A percentile compares a stretch with the other conserved stretches of the same genome.
Conservation (phyloP, 2,329 filamentous ascomycete species). For the Talaromyces atroroseus region DNA sequence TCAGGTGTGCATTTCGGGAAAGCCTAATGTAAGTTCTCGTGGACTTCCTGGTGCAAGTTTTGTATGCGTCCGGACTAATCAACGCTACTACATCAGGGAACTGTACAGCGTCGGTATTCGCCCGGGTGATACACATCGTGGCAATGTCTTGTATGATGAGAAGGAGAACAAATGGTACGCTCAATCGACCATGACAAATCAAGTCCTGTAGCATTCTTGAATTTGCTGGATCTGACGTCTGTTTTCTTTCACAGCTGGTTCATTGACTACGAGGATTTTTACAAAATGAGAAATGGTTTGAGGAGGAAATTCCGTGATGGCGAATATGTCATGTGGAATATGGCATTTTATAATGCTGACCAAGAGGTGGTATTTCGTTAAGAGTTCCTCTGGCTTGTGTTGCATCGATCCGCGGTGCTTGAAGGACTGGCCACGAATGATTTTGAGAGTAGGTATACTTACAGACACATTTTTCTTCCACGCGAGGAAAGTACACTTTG, state of each 20-base stretch:
- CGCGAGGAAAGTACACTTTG: too few species aligned
- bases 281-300: not conserved
- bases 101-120: not conserved
- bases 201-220: not conserved
- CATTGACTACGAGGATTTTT: not conserved
- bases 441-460: too few species aligned
- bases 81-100: not conserved
- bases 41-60: not conserved
- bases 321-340: not conserved
- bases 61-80: not conserved
- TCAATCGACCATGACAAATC: too few species aligned
- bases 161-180: not conserved
- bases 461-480: too few species aligned
- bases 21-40: not conserved
- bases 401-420: too few species aligned
- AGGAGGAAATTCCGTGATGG: not conserved
- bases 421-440: too few species aligned
- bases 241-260: not conserved
- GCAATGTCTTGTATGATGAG: not conserved
- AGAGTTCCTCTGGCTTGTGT: not conserved
- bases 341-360: not conserved
- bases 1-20: not conserved
- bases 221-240: not conserved
- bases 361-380: not conserved
- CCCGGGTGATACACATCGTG: not conserved